Percentiles rank a stretch among this genome's conserved stretches.
These are phyloP conservation scores for Colletotrichum sublineola DNA, from an alignment of 2,329 filamentous ascomycete genomes.

Conservation along the genomic window DNA sequence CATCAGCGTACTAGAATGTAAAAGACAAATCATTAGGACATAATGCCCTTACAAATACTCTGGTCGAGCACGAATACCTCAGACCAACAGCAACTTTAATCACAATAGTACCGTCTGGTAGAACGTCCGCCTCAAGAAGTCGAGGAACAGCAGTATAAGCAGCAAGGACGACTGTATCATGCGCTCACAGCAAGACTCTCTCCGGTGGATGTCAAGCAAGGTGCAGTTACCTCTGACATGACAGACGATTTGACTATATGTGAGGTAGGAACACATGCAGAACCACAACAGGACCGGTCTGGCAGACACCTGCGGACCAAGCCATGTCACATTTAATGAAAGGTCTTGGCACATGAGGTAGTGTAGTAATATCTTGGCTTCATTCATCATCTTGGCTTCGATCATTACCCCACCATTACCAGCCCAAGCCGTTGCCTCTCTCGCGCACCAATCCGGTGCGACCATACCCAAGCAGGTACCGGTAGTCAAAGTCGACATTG, in stretches of 20 bases:
- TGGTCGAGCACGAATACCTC: too few species aligned
- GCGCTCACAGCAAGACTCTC: conserved; percentile 33
- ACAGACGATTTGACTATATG: neutral
- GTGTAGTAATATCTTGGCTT: neutral
- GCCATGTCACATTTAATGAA: neutral
- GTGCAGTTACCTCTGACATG: neutral
- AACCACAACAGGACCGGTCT: neutral
- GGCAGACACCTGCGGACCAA: neutral
- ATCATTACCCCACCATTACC: conserved; percentile 27
- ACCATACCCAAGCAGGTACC: conserved; percentile 26
- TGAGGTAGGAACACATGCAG: neutral
- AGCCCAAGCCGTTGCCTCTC: neutral
- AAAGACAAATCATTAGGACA: too few species aligned
- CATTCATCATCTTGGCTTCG: conserved; percentile 2
- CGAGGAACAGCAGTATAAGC: neutral
- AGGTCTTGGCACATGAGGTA: neutral
- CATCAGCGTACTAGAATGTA: too few species aligned
- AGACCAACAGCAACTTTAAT: too few species aligned
- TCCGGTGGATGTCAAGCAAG: conserved; percentile 1
- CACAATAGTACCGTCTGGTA: neutral
- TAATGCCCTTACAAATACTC: too few species aligned
- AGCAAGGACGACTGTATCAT: neutral
- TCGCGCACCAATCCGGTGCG: conserved; percentile 36
- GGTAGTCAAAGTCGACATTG: conserved; percentile 22
- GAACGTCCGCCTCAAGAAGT: neutral